Conservation (phyloP, 352 stramenopile genomes). For the Pythium biforme region DNA sequence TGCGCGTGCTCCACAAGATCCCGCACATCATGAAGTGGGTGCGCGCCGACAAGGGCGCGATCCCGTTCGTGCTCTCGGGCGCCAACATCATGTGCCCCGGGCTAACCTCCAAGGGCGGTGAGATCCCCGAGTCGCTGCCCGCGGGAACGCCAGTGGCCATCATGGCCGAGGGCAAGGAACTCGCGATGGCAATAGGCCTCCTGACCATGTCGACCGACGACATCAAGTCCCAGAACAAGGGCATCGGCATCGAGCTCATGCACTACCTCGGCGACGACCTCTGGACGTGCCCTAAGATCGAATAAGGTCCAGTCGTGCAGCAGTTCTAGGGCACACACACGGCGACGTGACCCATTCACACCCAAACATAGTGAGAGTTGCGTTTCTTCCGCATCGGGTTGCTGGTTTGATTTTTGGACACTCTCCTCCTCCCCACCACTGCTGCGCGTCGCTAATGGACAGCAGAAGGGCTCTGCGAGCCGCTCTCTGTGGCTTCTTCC, state of each 20-base stretch:
- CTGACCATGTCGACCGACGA: slow-evolving; percentile 96
- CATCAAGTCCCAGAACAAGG: slow-evolving; percentile 96
- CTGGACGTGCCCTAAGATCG: slow-evolving; percentile 86
- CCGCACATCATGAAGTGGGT: slow-evolving; percentile 93
- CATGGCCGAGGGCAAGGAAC: slow-evolving; percentile 97
- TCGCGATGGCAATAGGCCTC: slow-evolving; percentile 95
- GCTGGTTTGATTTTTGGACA: slow-evolving; percentile 1
- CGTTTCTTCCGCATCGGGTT: not conserved
- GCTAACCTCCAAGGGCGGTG: slow-evolving; percentile 93
- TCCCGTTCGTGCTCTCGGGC: slow-evolving; percentile 96
- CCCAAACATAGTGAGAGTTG: not conserved
- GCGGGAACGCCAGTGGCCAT: slow-evolving; percentile 91
- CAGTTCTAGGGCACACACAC: too few species aligned
- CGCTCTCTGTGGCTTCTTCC: slow-evolving; percentile 5
- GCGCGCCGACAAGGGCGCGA: slow-evolving; percentile 96
- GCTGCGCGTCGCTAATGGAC: not conserved
- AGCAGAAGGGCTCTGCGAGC: not conserved
- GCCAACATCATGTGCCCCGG: slow-evolving; percentile 99
- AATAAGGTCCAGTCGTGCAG: slow-evolving; percentile 36
- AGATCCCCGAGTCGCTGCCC: slow-evolving; percentile 89
- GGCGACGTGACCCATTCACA: not conserved
- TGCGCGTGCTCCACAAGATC: slow-evolving; percentile 95
- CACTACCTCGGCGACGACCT: slow-evolving; percentile 98
- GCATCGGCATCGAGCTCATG: slow-evolving; percentile 95
- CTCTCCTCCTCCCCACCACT: not conserved